Base-by-base conservation (phyloP, 345 rosid genomes). In the Populus alba region DNA sequence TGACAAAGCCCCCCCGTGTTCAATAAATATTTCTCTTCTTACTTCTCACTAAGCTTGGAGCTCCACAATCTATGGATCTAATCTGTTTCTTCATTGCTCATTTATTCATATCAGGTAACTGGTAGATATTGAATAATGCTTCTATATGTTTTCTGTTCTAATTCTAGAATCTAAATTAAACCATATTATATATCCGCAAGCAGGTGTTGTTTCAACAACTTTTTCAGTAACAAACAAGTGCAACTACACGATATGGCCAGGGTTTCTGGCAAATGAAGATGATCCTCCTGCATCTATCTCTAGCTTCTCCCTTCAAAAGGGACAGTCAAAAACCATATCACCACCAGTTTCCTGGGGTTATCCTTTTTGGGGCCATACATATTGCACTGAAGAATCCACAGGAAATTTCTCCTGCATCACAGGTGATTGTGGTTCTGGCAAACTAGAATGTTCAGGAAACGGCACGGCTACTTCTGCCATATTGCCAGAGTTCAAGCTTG, bases 261-360 rank as follows among this genome's bases (percentile, higher is more conserved):
- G 97, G 18, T 12, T 93, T 77, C 86, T 93, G 25, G 85, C 98
- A 2, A 90, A 86, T 86, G 94, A 96, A 15, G 96, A 89, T 39
- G 81, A 81, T 17, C 85, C 94, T 16, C 62, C 93, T 1, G 91
- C 91, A 33, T 81, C 94, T 62, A 83, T 91, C 66, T 91, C 99
- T 43, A 98, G 99, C 38, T 95, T 95, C 87, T 68, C 83, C 0
- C 98, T 95, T 37, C 94, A 85, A n/a, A 86, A 80, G 43, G 96
- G 91, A 20, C 92, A 93, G 81, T 66, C 91, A 51, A 79, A 78
- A 47, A 55, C 87, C 75, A 71, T 95, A 61, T 20, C 81, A 37
- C 89, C 94, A 7, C 99, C 99, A 1, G 22, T 91, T 2, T 86
- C 94, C 25, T 95, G 98, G 99, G 94, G 92, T 2, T 98, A 94